Evolutionary conservation across 2,329 filamentous ascomycete genomes (phyloP).

Genomic region (Aspergillus awamori): DNA sequence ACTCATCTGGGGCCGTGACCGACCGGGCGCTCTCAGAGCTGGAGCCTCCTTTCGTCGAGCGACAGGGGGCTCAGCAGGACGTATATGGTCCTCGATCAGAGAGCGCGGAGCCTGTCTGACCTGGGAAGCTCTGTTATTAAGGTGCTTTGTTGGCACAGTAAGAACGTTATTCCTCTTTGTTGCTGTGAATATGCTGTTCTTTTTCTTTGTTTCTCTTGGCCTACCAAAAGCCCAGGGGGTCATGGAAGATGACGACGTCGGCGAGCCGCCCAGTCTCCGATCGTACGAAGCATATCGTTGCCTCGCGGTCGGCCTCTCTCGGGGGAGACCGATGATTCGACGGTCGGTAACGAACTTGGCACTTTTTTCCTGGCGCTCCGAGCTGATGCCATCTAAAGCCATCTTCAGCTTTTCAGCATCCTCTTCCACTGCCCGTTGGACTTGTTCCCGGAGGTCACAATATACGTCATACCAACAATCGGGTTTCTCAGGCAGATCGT

Average conservation of each 20-base stretch:
- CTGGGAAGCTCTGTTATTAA: slow-evolving; percentile 42
- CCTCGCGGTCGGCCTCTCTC: slow-evolving; percentile 31
- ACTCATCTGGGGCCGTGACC: slow-evolving; percentile 15
- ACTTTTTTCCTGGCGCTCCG: slow-evolving; percentile 60
- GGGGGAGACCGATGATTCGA: slow-evolving; percentile 32
- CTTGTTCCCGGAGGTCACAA: slow-evolving; percentile 64
- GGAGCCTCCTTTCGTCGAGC: slow-evolving; percentile 19
- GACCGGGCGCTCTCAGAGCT: slow-evolving; percentile 23
- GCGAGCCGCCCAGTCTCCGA: slow-evolving; percentile 34
- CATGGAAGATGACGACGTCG: not conserved
- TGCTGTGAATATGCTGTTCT: slow-evolving; percentile 37
- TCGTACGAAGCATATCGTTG: slow-evolving; percentile 38
- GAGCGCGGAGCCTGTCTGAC: slow-evolving; percentile 44
- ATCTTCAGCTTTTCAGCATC: slow-evolving; percentile 62
- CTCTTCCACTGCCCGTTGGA: slow-evolving; percentile 58
- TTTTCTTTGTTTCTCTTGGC: slow-evolving; percentile 35
- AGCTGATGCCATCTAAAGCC: slow-evolving; percentile 60
- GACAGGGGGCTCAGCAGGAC: slow-evolving; percentile 24
- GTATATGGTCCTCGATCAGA: slow-evolving; percentile 47
- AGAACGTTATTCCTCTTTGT: slow-evolving; percentile 41
- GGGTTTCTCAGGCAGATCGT: slow-evolving; percentile 66
- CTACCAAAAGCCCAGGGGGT: slow-evolving; percentile 29
- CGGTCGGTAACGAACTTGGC: slow-evolving; percentile 58
- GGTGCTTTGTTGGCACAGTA: slow-evolving; percentile 45
- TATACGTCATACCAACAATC: slow-evolving; percentile 79